These are phyloP conservation scores for Phylloboletellus chloephorus DNA, from an alignment of 1,284 basidiomycete species.

Conservation along the genomic window DNA sequence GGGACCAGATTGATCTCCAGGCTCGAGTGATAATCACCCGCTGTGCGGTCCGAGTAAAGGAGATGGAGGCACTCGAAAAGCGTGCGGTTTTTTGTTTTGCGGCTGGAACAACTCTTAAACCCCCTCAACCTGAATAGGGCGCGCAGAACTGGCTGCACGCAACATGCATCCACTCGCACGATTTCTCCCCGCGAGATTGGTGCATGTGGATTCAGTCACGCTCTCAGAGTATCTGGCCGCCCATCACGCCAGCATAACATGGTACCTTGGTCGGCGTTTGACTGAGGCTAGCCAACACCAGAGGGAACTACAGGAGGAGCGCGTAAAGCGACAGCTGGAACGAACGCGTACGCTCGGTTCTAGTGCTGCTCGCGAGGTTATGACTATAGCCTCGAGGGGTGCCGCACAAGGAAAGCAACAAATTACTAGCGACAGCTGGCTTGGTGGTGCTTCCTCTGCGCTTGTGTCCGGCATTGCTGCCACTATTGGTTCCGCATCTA, in stretches of 20 bases:
- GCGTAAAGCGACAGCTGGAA: conserved; percentile 77
- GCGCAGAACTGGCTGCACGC: conserved; percentile 57
- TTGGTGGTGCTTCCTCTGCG: conserved; percentile 57
- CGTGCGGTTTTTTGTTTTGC: conserved; percentile 45
- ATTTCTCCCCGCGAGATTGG: conserved; percentile 60
- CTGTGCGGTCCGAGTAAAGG: conserved; percentile 78
- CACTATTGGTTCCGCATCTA: conserved; percentile 49
- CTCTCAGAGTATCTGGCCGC: conserved; percentile 71
- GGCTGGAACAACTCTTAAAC: conserved; percentile 8
- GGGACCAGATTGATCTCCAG: conserved; percentile 89
- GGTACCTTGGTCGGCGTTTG: conserved; percentile 77
- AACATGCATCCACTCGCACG: conserved; percentile 57
- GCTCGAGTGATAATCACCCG: conserved; percentile 76
- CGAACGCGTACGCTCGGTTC: conserved; percentile 75
- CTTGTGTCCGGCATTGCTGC: conserved; percentile 56
- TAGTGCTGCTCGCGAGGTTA: conserved; percentile 53
- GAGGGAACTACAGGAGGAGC: conserved; percentile 84
- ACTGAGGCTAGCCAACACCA: conserved; percentile 73
- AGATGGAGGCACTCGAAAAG: conserved; percentile 82
- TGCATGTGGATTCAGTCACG: conserved; percentile 51
- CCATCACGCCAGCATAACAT: conserved; percentile 79
- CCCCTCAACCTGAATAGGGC: conserved; percentile 41
- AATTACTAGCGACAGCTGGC: conserved; percentile 46
- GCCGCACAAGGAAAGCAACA: conserved; percentile 22
- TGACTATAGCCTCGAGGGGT: conserved; percentile 35